These are phyloP conservation scores for Skeletonema potamos DNA, from an alignment of 108 stramenopile genomes.

Conservation along the genomic window DNA sequence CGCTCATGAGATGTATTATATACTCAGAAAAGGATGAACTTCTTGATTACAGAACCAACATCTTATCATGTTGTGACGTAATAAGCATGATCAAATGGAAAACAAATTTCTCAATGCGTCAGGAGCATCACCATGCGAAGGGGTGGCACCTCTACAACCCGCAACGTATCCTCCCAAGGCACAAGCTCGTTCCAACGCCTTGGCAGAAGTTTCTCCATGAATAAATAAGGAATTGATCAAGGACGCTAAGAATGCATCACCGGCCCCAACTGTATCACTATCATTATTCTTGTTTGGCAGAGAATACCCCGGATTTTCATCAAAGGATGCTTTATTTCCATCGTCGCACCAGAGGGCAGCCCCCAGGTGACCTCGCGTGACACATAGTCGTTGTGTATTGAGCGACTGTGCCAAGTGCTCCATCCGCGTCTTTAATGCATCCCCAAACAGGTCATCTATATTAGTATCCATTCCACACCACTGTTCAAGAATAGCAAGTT, in stretches of 20 bases:
- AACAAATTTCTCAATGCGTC: slow-evolving; percentile 29
- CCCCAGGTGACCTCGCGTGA: slow-evolving; percentile 41
- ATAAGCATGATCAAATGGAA: slow-evolving; percentile 5
- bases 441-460: slow-evolving; percentile 17
- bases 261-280: slow-evolving; percentile 47
- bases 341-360: slow-evolving; percentile 34
- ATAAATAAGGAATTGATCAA: slow-evolving; percentile 31
- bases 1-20: not conserved
- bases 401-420: slow-evolving; percentile 15
- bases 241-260: slow-evolving; percentile 47
- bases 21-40: too few species aligned
- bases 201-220: slow-evolving; percentile 13
- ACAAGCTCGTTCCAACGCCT: slow-evolving; percentile 33
- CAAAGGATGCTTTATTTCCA: not conserved
- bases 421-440: slow-evolving; percentile 27
- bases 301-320: slow-evolving; percentile 30
- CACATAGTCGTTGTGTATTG: slow-evolving; percentile 39
- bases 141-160: slow-evolving; percentile 40
- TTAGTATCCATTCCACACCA: slow-evolving; percentile 25
- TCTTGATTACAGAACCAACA: too few species aligned
- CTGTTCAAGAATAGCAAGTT: slow-evolving; percentile 23
- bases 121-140: slow-evolving; percentile 43
- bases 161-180: slow-evolving; percentile 48
- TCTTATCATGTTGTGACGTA: too few species aligned
- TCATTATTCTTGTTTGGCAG: not conserved